Conservation (phyloP, 75 land plant genomes). For the Cryptomeria japonica region DNA sequence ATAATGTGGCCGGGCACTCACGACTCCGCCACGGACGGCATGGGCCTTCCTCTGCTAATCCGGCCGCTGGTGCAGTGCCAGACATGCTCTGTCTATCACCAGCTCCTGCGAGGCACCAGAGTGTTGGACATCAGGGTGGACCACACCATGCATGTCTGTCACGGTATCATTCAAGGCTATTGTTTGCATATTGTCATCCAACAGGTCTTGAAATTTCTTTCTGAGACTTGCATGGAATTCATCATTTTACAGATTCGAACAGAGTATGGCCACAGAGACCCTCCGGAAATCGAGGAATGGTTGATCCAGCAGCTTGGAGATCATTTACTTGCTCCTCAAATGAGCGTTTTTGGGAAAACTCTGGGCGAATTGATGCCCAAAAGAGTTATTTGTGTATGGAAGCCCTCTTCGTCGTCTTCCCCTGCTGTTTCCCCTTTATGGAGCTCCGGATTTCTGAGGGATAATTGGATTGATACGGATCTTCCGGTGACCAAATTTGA, state of each 20-base stretch:
- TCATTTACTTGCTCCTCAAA: constrained; percentile 20
- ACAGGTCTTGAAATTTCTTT: constrained; percentile 24
- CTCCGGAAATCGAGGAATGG: constrained; percentile 24
- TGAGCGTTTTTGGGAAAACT: constrained; percentile 13
- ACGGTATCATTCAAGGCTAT: constrained; percentile 30
- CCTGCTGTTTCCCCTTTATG: constrained; percentile 22
- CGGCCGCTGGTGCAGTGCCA: constrained; percentile 48
- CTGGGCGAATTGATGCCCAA: constrained; percentile 31
- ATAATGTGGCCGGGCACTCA: constrained; percentile 50
- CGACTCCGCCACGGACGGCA: constrained; percentile 44
- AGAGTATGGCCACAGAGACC: constrained; percentile 33
- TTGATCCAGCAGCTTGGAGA: constrained; percentile 32
- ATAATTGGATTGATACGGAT: constrained; percentile 47
- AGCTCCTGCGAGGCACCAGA: constrained; percentile 28
- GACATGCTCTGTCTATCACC: constrained; percentile 30
- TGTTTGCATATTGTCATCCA: constrained; percentile 20
- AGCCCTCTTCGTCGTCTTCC: constrained; percentile 15
- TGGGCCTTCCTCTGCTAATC: constrained; percentile 25
- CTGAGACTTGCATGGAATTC: constrained; percentile 35
- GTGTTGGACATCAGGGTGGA: constrained; percentile 37
- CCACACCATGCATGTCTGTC: constrained; percentile 21
- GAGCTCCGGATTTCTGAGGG: constrained; percentile 29
- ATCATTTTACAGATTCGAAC: constrained; percentile 45
- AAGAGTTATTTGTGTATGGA: constrained; percentile 41
- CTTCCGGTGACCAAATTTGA: constrained; percentile 39